A percentile compares a stretch with the other conserved stretches of the same genome.
Conservation (phyloP, 208 protist genomes). For the Kentomonas sorsogonicus region DNA sequence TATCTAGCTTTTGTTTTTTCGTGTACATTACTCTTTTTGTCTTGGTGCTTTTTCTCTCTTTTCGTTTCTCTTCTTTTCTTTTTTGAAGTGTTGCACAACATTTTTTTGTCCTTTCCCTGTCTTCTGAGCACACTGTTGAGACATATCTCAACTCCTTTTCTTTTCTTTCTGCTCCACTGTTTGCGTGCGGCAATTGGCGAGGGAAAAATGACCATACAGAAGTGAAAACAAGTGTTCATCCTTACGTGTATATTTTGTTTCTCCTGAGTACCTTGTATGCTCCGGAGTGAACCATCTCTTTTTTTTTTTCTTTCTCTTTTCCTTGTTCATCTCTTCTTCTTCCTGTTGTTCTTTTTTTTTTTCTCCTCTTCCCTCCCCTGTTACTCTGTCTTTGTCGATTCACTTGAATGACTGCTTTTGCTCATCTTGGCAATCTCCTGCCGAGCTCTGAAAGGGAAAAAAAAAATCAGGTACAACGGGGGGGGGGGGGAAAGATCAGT, state of each 20-base stretch:
- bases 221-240: conserved; percentile 12
- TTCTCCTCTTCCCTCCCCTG: neutral
- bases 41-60: neutral
- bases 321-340: conserved; percentile 6
- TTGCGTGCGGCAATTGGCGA: neutral
- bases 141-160: neutral
- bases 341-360: conserved; percentile 10
- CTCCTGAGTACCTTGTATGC: no score
- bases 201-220: conserved; percentile 8
- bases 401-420: no score
- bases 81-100: no score
- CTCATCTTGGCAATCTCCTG: no score
- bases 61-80: conserved; percentile 1
- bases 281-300: no score
- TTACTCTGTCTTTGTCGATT: neutral
- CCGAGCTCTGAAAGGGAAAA: neutral
- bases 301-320: conserved; percentile 1
- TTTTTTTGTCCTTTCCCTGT: no score
- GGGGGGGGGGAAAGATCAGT: neutral
- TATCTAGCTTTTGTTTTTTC: conserved; percentile 10
- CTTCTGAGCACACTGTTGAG: no score
- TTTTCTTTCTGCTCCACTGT: neutral
- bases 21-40: neutral
- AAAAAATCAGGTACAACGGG: neutral
- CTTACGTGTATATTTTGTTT: no score